phyloP scores from a whole-genome alignment of 106 monocot species.

The Vanilla planifolia region DNA sequence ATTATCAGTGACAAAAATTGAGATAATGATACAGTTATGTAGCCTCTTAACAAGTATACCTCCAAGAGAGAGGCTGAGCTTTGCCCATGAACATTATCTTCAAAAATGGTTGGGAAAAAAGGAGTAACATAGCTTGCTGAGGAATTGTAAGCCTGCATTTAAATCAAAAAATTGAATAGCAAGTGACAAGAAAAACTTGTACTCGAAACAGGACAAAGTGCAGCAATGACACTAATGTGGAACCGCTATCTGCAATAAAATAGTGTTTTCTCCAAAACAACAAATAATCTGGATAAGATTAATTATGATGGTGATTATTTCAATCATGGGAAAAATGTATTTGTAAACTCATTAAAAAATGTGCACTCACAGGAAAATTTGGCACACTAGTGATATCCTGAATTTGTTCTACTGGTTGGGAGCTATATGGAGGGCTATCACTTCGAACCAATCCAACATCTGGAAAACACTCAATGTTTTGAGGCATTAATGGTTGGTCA shows the following conservation, averaged over 20 bases:
- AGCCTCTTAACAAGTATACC: conserved; percentile 20
- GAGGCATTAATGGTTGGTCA: conserved; percentile 13
- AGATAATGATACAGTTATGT: no score
- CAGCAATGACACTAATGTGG: no score
- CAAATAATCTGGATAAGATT: no score
- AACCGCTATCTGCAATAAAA: no score
- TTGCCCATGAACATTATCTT: conserved; percentile 20
- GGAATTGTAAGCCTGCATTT: conserved; percentile 32
- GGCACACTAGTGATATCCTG: conserved; percentile 31
- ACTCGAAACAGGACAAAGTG: no score
- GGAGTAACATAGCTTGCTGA: conserved; percentile 32
- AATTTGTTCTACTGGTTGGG: conserved; percentile 14
- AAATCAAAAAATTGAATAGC: background rate
- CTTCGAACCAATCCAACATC: conserved; percentile 47
- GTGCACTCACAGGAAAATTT: conserved; percentile 38
- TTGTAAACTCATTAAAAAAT: no score
- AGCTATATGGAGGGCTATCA: conserved; percentile 29
- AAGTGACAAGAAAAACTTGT: no score
- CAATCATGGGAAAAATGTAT: no score
- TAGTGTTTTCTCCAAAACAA: no score
- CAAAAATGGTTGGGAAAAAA: conserved; percentile 28
- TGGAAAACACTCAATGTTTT: conserved; percentile 31
- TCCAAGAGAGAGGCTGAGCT: conserved; percentile 31
- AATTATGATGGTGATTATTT: no score
- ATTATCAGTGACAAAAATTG: no score